These are phyloP conservation scores for Cucurbita ficifolia DNA, from an alignment of 306 rosid species.

Conservation along the genomic window DNA sequence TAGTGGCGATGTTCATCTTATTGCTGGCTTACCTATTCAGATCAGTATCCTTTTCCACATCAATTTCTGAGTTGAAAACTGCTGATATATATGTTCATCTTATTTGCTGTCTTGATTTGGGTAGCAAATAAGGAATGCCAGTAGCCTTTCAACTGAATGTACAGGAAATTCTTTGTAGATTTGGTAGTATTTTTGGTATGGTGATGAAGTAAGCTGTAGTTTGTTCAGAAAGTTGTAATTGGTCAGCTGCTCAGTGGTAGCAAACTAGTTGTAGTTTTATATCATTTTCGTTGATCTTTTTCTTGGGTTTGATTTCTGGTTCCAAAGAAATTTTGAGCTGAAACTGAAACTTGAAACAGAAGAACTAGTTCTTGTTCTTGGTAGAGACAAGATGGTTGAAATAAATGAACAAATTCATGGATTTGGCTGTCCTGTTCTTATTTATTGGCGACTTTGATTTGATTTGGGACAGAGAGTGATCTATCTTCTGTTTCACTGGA, in stretches of 20 bases:
- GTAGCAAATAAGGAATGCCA: not conserved
- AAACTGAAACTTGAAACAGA: not conserved
- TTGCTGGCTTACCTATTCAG: conserved; percentile 2
- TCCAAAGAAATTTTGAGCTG: not conserved
- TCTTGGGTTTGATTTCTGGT: not conserved
- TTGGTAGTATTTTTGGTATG: not conserved
- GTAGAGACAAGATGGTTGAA: not conserved
- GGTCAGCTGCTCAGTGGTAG: not conserved
- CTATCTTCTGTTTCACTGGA: not conserved
- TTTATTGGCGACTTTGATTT: not conserved
- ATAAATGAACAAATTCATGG: not conserved
- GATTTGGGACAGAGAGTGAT: not conserved
- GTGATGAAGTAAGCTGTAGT: not conserved
- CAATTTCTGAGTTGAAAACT: not conserved
- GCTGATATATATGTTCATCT: not conserved
- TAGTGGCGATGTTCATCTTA: not conserved
- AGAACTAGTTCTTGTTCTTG: not conserved
- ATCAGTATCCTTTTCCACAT: not conserved
- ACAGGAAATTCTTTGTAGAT: conserved; percentile 5
- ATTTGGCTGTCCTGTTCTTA: not conserved
- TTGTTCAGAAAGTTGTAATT: not conserved
- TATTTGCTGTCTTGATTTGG: not conserved
- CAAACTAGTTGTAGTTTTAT: not conserved
- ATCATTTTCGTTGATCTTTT: not conserved
- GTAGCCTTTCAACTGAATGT: not conserved